Evolutionary conservation across 1,284 basidiomycete genomes (phyloP).

Genomic region (Marasmius sp.): DNA sequence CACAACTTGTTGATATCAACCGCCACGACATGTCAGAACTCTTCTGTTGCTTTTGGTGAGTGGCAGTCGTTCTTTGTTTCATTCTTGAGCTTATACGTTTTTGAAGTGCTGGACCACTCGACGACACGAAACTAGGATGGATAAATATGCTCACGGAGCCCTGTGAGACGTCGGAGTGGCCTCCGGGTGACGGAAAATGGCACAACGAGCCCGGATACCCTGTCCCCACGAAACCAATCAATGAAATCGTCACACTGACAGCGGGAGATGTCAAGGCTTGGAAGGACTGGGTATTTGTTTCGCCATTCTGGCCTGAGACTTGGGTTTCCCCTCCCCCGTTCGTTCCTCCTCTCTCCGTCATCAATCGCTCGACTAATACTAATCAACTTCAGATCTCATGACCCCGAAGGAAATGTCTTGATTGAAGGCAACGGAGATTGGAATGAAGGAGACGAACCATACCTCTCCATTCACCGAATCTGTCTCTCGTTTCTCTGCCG

Average conservation of each 20-base stretch:
- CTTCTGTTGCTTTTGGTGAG: too few species aligned
- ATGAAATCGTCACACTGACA: not conserved
- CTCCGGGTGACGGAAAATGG: not conserved
- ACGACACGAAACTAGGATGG: not conserved
- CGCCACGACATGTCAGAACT: too few species aligned
- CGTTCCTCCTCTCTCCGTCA: not conserved
- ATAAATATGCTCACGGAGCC: not conserved
- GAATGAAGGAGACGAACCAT: constrained; percentile 1
- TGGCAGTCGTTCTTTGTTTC: too few species aligned
- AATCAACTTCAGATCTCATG: not conserved
- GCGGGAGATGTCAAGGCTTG: not conserved
- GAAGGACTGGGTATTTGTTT: not conserved
- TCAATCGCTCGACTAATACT: not conserved
- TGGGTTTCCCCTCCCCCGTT: not conserved
- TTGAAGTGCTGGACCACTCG: not conserved
- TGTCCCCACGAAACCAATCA: not conserved
- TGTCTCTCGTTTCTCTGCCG: constrained; percentile 14
- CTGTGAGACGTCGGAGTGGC: not conserved
- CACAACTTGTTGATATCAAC: too few species aligned
- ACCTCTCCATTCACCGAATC: constrained; percentile 8
- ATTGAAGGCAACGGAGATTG: constrained; percentile 11
- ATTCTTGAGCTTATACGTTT: too few species aligned
- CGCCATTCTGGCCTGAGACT: not conserved
- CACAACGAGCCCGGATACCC: not conserved
- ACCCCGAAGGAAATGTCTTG: constrained; percentile 5